Percentiles rank a stretch among this genome's conserved stretches.
Evolutionary conservation across 495 filamentous ascomycete genomes (phyloP).

Genomic region (Parathielavia appendiculata): DNA sequence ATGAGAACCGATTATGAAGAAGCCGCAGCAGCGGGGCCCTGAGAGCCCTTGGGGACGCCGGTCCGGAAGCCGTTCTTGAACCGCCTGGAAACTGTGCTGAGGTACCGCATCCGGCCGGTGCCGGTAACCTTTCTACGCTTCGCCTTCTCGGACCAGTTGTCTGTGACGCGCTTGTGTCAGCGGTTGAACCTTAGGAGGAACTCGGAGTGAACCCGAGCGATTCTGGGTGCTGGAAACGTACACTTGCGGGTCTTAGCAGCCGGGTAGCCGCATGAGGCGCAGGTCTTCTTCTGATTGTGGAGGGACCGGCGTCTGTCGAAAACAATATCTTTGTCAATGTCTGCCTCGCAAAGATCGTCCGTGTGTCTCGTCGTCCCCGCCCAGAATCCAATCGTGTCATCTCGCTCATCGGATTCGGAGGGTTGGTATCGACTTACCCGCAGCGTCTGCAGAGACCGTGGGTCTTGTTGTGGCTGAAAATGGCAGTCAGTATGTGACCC

Average conservation of each 20-base stretch:
- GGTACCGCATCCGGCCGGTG: conserved; percentile 85
- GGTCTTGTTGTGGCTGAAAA: conserved; percentile 85
- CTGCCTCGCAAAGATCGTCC: conserved; percentile 17
- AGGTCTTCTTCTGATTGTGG: conserved; percentile 99
- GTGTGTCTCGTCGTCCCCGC: conserved; percentile 4
- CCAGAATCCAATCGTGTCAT: conserved; percentile 5
- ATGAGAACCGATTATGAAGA: conserved; percentile 19
- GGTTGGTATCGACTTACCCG: conserved; percentile 60
- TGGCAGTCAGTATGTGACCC: conserved; percentile 20
- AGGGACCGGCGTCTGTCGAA: conserved; percentile 91
- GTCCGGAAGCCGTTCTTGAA: conserved; percentile 97
- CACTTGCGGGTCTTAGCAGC: conserved; percentile 95
- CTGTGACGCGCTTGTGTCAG: conserved; percentile 44
- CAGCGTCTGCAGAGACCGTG: conserved; percentile 99
- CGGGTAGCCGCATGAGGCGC: conserved; percentile 95
- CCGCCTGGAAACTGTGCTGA: conserved; percentile 80
- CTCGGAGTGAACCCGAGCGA: not conserved
- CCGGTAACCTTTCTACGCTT: conserved; percentile 99
- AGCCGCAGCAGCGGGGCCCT: conserved; percentile 48
- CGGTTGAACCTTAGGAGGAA: conserved; percentile 9
- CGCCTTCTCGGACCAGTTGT: conserved; percentile 99
- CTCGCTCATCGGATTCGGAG: conserved; percentile 13
- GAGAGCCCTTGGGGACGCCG: conserved; percentile 78
- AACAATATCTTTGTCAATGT: conserved; percentile 27
- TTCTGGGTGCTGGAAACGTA: conserved; percentile 53